A percentile compares a stretch with the other conserved stretches of the same genome.
Evolutionary conservation across 257 asterid species (phyloP).

Genomic region (Lantana camara): DNA sequence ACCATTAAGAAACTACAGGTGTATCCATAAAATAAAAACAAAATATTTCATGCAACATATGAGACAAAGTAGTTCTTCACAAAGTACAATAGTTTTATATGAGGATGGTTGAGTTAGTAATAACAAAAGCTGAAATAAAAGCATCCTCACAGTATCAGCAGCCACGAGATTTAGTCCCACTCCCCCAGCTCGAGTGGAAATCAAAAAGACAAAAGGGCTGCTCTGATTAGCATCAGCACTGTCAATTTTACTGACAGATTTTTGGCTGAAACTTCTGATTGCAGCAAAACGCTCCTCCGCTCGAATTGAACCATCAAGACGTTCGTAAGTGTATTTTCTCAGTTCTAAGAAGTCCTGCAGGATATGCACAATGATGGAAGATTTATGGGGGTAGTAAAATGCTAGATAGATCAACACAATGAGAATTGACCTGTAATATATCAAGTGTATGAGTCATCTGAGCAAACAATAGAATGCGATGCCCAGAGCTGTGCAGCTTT

Average conservation of each 20-base stretch:
- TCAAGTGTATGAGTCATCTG: constrained; percentile 98
- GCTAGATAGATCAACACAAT: constrained; percentile 14
- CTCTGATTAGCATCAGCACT: constrained; percentile 33
- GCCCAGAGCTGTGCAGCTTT: constrained; percentile 68
- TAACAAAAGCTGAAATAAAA: not conserved
- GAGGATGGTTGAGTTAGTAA: constrained; percentile 1
- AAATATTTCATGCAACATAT: not conserved
- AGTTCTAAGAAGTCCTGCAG: constrained; percentile 84
- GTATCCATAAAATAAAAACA: not conserved
- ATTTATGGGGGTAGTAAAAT: constrained; percentile 17
- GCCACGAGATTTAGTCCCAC: constrained; percentile 96
- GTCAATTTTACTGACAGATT: constrained; percentile 33
- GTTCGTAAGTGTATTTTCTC: constrained; percentile 86
- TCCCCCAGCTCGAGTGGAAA: constrained; percentile 99
- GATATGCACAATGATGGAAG: constrained; percentile 19
- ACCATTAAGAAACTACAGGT: constrained; percentile 12
- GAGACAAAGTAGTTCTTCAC: not conserved
- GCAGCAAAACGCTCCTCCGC: constrained; percentile 99
- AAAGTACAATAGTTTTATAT: constrained; percentile 13
- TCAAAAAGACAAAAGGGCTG: constrained; percentile 76
- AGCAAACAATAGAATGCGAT: constrained; percentile 84
- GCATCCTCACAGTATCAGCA: constrained; percentile 88
- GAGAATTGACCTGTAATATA: constrained; percentile 71
- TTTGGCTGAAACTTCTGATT: constrained; percentile 82
- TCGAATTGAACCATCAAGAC: constrained; percentile 94